Evolutionary conservation across 2,329 filamentous ascomycete genomes (phyloP).

Genomic region (Microsporum canis): DNA sequence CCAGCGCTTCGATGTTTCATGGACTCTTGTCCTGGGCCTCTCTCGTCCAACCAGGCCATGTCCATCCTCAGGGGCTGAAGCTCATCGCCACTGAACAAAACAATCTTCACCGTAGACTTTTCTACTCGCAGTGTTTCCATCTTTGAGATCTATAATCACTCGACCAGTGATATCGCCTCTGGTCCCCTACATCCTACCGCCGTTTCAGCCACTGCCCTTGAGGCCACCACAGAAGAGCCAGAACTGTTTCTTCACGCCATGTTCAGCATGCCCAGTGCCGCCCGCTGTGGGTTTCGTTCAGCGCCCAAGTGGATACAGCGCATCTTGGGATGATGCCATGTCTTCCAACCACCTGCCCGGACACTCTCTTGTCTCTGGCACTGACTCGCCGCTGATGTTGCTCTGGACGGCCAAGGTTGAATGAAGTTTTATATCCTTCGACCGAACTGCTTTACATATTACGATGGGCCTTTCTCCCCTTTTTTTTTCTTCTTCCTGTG

Average conservation of each 20-base stretch:
- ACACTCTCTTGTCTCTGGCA: not conserved
- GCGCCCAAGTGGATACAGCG: slow-evolving; percentile 1
- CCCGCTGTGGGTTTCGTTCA: not conserved
- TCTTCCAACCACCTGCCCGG: not conserved
- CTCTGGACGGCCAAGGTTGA: not conserved
- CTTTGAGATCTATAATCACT: not conserved
- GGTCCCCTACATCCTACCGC: not conserved
- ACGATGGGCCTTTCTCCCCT: not conserved
- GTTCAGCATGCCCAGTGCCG: not conserved
- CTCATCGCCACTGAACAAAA: not conserved
- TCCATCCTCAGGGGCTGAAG: not conserved
- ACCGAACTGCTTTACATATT: not conserved
- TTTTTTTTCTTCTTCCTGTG: not conserved
- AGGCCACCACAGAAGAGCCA: not conserved
- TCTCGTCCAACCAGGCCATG: not conserved
- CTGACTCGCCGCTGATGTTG: not conserved
- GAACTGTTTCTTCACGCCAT: not conserved
- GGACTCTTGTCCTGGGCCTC: not conserved
- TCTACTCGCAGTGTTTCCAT: not conserved
- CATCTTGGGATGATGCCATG: not conserved
- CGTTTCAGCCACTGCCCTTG: not conserved
- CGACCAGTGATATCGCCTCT: not conserved
- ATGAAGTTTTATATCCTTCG: not conserved
- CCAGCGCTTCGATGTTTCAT: not conserved
- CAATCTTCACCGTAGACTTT: not conserved